These are phyloP conservation scores for Syncephalastrum contaminatum DNA, from an alignment of 371 early-diverging fungal species.

Conservation along the genomic window DNA sequence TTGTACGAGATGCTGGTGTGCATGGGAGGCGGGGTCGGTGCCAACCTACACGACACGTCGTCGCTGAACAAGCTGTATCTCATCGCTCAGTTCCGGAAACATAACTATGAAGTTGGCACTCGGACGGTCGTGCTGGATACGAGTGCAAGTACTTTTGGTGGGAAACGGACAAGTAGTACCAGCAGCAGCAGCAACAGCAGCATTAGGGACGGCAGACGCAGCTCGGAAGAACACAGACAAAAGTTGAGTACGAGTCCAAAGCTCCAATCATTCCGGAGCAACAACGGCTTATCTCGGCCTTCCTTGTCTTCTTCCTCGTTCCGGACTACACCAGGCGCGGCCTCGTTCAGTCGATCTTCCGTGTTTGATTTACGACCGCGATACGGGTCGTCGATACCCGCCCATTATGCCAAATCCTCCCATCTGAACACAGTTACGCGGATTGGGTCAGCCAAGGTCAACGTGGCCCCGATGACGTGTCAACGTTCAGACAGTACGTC, in stretches of 20 bases:
- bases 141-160: no score
- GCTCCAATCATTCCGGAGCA: no score
- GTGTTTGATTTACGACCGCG: constrained; percentile 5
- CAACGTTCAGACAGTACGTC: constrained; percentile 1
- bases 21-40: constrained; percentile 54
- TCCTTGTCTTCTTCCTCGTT: no score
- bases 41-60: constrained; percentile 21
- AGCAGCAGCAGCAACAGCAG: no score
- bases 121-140: no score
- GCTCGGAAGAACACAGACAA: no score
- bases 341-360: no score
- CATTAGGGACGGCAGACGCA: no score
- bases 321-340: no score
- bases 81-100: constrained; percentile 17
- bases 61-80: constrained; percentile 13
- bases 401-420: constrained; percentile 12
- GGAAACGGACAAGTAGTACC: no score
- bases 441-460: constrained; percentile 19
- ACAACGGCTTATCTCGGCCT: no score
- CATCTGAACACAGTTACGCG: constrained; percentile 11
- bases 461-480: constrained; percentile 33
- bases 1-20: constrained; percentile 40
- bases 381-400: constrained; percentile 4
- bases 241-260: no score
- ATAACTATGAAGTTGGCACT: constrained; percentile 7